phyloP scores from a whole-genome alignment of 139 green algal genomes.

The Tetradesmus lagerheimii region DNA sequence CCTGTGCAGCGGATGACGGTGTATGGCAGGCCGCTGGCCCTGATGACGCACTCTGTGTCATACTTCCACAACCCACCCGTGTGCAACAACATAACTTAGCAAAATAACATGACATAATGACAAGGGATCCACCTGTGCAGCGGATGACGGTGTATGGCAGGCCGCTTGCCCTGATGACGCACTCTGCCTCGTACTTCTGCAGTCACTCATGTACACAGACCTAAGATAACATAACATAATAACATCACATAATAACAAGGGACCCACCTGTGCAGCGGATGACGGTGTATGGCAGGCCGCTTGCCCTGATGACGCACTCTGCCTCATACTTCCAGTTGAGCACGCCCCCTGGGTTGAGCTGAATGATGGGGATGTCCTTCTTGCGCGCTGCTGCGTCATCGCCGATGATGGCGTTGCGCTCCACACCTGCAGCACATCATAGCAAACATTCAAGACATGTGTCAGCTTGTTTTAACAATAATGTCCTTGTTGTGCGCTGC shows the following conservation, averaged over 20 bases:
- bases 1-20: constrained; percentile 81
- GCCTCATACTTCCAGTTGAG: constrained; percentile 87
- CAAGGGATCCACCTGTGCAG: constrained; percentile 60
- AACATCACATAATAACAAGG: neutral
- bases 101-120: no score
- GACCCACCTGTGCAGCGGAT: constrained; percentile 75
- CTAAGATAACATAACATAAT: no score
- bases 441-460: neutral
- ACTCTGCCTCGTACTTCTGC: constrained; percentile 83
- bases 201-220: constrained; percentile 74
- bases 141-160: constrained; percentile 86
- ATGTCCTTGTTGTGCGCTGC: constrained; percentile 77
- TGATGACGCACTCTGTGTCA: constrained; percentile 69
- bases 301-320: constrained; percentile 68
- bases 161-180: constrained; percentile 60
- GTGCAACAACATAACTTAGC: no score
- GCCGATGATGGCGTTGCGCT: constrained; percentile 82
- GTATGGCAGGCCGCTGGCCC: constrained; percentile 78
- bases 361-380: constrained; percentile 90
- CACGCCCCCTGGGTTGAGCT: constrained; percentile 84
- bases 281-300: constrained; percentile 81
- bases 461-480: no score
- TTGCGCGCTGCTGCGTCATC: constrained; percentile 75
- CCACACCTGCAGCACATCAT: neutral
- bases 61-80: constrained; percentile 83